Conservation (phyloP, 352 stramenopile species). For the Phytopythium kandeliae region DNA sequence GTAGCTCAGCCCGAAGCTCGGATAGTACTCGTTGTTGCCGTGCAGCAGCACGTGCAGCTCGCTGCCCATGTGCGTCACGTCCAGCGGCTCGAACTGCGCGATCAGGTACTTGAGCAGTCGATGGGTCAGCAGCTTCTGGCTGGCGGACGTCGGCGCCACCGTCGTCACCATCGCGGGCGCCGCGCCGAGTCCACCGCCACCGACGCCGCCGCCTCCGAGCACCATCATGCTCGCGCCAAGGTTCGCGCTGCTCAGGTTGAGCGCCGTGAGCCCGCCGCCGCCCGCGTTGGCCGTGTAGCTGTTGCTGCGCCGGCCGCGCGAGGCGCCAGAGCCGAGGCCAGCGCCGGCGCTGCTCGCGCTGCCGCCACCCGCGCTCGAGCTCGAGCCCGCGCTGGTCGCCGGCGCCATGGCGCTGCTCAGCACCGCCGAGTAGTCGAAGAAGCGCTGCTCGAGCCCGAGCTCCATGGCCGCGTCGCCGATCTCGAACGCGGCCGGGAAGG, state of each 20-base stretch:
- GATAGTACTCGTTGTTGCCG: slow-evolving; percentile 26
- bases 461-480: slow-evolving; percentile 43
- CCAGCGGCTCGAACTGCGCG: slow-evolving; percentile 66
- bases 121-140: slow-evolving; percentile 66
- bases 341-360: not conserved
- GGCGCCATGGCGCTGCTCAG: slow-evolving; percentile 4
- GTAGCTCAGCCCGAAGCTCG: slow-evolving; percentile 9
- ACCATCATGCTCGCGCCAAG: slow-evolving; percentile 5
- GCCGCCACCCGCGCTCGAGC: not conserved
- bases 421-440: slow-evolving; percentile 45
- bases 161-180: too few species aligned
- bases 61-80: slow-evolving; percentile 58
- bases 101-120: slow-evolving; percentile 71
- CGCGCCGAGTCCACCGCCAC: slow-evolving; percentile 7
- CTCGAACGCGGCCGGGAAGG: slow-evolving; percentile 56
- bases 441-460: slow-evolving; percentile 37
- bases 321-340: slow-evolving; percentile 3
- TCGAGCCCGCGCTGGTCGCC: not conserved
- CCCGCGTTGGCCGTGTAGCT: slow-evolving; percentile 9
- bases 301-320: slow-evolving; percentile 19
- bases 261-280: slow-evolving; percentile 1
- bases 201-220: slow-evolving; percentile 4
- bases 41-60: slow-evolving; percentile 59
- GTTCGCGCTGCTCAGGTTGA: slow-evolving; percentile 3
- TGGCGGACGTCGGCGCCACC: slow-evolving; percentile 8